A percentile compares a stretch with the other conserved stretches of the same genome.
Conservation (phyloP, 768 basidiomycete genomes). For the Boletus tylopilopsis region DNA sequence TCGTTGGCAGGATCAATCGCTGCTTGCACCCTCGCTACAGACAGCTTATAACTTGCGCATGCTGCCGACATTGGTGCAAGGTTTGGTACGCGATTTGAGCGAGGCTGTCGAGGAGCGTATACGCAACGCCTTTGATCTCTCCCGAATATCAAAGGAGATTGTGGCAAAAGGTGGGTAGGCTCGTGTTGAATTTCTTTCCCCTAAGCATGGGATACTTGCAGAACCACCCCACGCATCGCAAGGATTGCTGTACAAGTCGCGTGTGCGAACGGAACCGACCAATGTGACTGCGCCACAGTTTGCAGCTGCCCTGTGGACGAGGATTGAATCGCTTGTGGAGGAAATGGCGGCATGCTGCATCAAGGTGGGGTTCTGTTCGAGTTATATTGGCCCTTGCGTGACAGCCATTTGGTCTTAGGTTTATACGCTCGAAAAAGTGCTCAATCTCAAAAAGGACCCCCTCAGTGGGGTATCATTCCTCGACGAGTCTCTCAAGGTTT, state of each 20-base stretch:
- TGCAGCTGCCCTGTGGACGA: constrained; percentile 48
- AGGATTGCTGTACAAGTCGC: constrained; percentile 70
- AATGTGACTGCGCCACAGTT: constrained; percentile 85
- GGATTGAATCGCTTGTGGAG: constrained; percentile 74
- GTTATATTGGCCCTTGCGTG: too few species aligned
- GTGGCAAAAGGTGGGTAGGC: constrained; percentile 60
- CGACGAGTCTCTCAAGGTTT: constrained; percentile 90
- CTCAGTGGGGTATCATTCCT: constrained; percentile 74
- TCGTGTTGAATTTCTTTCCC: neutral
- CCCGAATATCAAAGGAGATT: constrained; percentile 82
- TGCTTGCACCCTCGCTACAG: constrained; percentile 91
- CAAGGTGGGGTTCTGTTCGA: constrained; percentile 48
- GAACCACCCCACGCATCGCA: constrained; percentile 27
- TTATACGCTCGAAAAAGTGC: constrained; percentile 91
- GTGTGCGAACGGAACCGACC: constrained; percentile 88
- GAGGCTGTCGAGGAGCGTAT: constrained; percentile 83
- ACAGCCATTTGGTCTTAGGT: constrained; percentile 47
- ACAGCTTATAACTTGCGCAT: constrained; percentile 91
- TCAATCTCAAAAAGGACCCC: constrained; percentile 83
- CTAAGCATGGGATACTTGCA: neutral
- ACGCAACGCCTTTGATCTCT: constrained; percentile 78
- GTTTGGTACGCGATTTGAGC: constrained; percentile 73
- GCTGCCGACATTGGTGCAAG: constrained; percentile 77
- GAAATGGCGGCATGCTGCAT: constrained; percentile 90
- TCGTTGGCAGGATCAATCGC: constrained; percentile 69